Conservation (phyloP, 2,329 filamentous ascomycete species). For the Nemania sp. region DNA sequence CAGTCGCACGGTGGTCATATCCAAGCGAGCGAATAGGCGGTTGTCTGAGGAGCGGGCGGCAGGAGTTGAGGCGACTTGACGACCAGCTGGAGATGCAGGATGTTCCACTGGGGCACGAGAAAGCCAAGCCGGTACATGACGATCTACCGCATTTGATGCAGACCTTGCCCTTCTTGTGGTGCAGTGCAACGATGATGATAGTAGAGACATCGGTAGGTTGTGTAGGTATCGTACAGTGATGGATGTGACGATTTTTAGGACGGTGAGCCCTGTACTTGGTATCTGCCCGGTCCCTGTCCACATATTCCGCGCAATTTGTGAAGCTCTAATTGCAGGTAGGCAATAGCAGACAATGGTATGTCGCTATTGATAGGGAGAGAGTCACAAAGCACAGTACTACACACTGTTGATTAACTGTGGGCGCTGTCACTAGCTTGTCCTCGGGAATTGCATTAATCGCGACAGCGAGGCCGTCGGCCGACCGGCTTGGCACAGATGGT, state of each 20-base stretch:
- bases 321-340: no score
- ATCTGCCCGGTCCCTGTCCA: no score
- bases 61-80: conserved; percentile 8
- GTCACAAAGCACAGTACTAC: no score
- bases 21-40: not conserved
- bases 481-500: not conserved
- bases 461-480: not conserved
- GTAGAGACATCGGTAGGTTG: not conserved
- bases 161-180: not conserved
- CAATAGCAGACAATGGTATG: no score
- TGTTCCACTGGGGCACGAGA: not conserved
- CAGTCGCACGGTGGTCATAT: conserved; percentile 15
- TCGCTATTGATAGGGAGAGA: no score
- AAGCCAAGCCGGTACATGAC: conserved; percentile 29
- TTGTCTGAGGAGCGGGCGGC: not conserved
- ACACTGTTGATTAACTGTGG: not conserved
- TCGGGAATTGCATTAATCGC: not conserved
- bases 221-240: not conserved
- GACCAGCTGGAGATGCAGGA: conserved; percentile 5
- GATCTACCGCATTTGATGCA: conserved; percentile 22
- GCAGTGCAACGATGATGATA: not conserved
- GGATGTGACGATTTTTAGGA: no score
- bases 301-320: no score
- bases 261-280: no score
- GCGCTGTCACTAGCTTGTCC: not conserved